Conservation (phyloP, 2,329 filamentous ascomycete species). For the Alternaria novae-zelandiae region DNA sequence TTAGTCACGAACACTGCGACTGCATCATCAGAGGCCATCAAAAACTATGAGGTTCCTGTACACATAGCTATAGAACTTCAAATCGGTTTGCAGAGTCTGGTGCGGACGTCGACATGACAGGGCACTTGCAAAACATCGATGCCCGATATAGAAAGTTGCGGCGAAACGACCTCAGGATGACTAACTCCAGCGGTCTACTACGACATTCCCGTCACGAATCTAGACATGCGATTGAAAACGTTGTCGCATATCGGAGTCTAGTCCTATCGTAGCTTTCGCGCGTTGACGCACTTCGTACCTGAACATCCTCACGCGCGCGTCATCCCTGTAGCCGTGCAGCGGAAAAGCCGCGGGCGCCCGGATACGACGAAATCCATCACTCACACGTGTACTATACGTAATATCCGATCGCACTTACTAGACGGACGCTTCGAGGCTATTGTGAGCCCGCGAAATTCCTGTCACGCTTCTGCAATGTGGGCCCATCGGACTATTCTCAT, state of each 20-base stretch:
- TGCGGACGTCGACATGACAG: too few relatives aligned
- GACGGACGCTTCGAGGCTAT: rapidly evolving
- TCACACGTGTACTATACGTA: background rate
- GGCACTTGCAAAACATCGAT: too few relatives aligned
- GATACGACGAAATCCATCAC: background rate
- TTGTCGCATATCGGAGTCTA: background rate
- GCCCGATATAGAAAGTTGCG: background rate
- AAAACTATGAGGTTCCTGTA: background rate
- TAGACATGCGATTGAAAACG: too few relatives aligned
- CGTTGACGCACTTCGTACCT: background rate
- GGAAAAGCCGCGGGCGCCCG: background rate
- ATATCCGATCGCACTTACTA: background rate
- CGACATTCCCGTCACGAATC: background rate
- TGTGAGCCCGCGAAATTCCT: background rate
- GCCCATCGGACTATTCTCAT: background rate
- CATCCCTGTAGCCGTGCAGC: background rate
- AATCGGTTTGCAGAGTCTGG: too few relatives aligned
- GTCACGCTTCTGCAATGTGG: background rate
- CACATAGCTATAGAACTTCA: too few relatives aligned
- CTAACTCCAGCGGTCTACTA: background rate
- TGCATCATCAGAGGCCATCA: background rate
- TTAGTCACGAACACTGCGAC: background rate
- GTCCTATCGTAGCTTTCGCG: background rate
- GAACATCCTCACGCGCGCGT: background rate
- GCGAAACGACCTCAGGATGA: background rate